Percentiles rank a stretch among this genome's conserved stretches.
Evolutionary conservation across 495 filamentous ascomycete genomes (phyloP).

Genomic region (Recurvomyces mirabilis): DNA sequence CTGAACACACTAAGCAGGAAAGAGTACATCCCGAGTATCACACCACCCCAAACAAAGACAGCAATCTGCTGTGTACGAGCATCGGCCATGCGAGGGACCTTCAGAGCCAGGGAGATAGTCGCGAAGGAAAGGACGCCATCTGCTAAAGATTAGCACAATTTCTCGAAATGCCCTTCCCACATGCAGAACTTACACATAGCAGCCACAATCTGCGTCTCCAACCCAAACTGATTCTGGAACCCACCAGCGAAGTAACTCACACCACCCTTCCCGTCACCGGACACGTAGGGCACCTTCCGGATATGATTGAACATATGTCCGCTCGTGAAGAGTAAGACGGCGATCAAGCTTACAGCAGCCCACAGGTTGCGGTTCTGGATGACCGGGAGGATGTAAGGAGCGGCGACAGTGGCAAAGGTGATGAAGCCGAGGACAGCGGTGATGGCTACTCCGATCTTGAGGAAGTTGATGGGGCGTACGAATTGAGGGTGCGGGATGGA

Average conservation of each 20-base stretch:
- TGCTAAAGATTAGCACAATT: slow-evolving; percentile 28
- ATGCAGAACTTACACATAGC: slow-evolving; percentile 69
- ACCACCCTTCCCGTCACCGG: slow-evolving; percentile 72
- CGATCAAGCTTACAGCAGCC: slow-evolving; percentile 81
- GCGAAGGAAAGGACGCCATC: slow-evolving; percentile 89
- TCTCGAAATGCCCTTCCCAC: neutral
- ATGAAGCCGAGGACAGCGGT: slow-evolving; percentile 55
- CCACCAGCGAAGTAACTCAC: slow-evolving; percentile 86
- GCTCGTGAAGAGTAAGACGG: slow-evolving; percentile 85
- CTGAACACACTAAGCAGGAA: slow-evolving; percentile 89
- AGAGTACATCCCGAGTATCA: slow-evolving; percentile 78
- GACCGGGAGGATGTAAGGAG: slow-evolving; percentile 72
- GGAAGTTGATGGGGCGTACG: slow-evolving; percentile 76
- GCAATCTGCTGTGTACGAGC: slow-evolving; percentile 66
- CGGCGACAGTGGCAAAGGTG: slow-evolving; percentile 61
- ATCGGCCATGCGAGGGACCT: slow-evolving; percentile 78
- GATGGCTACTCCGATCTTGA: slow-evolving; percentile 55
- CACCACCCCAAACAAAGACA: slow-evolving; percentile 67
- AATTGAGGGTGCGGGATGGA: slow-evolving; percentile 62
- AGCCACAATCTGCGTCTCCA: slow-evolving; percentile 93
- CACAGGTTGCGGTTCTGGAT: slow-evolving; percentile 86
- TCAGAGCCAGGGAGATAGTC: slow-evolving; percentile 77
- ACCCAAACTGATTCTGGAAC: slow-evolving; percentile 88
- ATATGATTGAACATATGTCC: slow-evolving; percentile 99
- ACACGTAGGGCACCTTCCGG: slow-evolving; percentile 89